Conservation (phyloP, 805 yeast species). For the Starmerella bacillaris region DNA sequence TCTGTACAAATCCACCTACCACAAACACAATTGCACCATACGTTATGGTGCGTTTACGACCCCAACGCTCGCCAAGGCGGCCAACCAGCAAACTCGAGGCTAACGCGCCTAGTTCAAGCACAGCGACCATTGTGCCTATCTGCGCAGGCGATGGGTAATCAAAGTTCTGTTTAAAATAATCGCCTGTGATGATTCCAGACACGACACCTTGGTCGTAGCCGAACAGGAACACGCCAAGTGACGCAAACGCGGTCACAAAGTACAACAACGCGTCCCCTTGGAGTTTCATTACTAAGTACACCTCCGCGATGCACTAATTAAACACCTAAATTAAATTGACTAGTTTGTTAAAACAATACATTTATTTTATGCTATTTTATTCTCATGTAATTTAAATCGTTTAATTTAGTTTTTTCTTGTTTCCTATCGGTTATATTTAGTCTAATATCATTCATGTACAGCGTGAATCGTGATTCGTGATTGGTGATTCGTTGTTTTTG, state of each 20-base stretch:
- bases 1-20: slow-evolving; percentile 60
- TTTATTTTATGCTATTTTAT: no score
- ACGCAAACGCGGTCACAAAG: slow-evolving; percentile 29
- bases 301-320: no score
- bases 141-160: slow-evolving; percentile 53
- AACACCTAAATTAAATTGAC: no score
- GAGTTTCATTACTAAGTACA: no score
- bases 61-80: slow-evolving; percentile 55
- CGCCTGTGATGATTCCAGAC: slow-evolving; percentile 67
- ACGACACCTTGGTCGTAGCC: slow-evolving; percentile 85
- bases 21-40: slow-evolving; percentile 65
- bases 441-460: no score
- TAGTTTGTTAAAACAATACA: no score
- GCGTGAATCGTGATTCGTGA: no score
- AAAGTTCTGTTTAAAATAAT: slow-evolving; percentile 51
- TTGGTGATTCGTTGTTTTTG: no score
- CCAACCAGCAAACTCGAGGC: slow-evolving; percentile 66
- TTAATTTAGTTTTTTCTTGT: no score
- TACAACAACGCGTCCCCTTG: slow-evolving; percentile 22
- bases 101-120: slow-evolving; percentile 75
- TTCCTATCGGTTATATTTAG: no score
- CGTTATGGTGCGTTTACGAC: slow-evolving; percentile 62
- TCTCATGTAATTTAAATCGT: no score
- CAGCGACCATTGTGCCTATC: slow-evolving; percentile 75
- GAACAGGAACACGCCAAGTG: slow-evolving; percentile 41